Evolutionary conservation across 805 yeast genomes (phyloP).

Genomic region (Clavispora vitiphila): DNA sequence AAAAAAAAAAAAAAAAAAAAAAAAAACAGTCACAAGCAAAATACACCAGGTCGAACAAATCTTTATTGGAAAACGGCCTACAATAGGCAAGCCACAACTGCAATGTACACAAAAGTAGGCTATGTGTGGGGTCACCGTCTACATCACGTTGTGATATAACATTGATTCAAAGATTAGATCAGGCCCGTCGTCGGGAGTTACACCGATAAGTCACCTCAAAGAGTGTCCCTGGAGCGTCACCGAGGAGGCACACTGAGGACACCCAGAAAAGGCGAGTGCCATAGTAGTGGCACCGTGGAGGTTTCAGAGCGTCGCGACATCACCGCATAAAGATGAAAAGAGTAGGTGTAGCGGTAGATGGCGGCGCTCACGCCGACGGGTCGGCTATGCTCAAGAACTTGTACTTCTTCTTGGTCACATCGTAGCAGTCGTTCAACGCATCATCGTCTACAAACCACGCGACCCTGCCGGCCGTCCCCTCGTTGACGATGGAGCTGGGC

Average conservation of each 20-base stretch:
- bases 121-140: too few relatives aligned
- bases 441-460: conserved; percentile 97
- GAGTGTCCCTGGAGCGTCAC: too few relatives aligned
- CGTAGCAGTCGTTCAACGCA: conserved; percentile 75
- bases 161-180: background rate
- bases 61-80: too few relatives aligned
- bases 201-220: too few relatives aligned
- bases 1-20: conserved; percentile 7
- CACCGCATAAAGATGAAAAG: background rate
- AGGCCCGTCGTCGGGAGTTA: background rate
- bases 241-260: too few relatives aligned
- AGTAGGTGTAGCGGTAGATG: background rate
- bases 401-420: conserved; percentile 65
- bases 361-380: conserved; percentile 9
- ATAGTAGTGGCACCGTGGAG: too few relatives aligned
- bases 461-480: conserved; percentile 94
- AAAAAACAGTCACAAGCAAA: too few relatives aligned
- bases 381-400: conserved; percentile 43
- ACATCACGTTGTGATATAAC: background rate
- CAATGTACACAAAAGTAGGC: too few relatives aligned
- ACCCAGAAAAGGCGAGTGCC: too few relatives aligned
- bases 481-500: conserved; percentile 90
- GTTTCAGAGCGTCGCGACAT: background rate
- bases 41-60: too few relatives aligned
- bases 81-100: too few relatives aligned